Evolutionary conservation across 1,139 yeast species (phyloP), one percentile per base, ranked within the genome.

Genomic region (Candida tropicalis): DNA sequence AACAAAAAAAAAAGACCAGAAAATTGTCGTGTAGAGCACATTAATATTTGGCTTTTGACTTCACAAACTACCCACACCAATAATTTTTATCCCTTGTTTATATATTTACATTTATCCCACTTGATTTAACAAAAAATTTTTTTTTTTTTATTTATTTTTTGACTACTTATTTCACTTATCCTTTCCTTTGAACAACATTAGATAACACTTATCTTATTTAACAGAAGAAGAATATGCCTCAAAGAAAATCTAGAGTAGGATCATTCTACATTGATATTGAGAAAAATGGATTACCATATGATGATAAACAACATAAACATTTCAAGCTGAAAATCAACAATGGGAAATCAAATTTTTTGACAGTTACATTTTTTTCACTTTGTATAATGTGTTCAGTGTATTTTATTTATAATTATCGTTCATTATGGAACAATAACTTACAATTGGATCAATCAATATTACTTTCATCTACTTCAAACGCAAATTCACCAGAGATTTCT

Each of bases 251-350:
- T 9, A 42, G 40, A 33, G 35, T 41, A 13, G 48, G 52, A 4
- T 52, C 56, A 3, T 54, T 55, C 41, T 51, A 49, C 39, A 46
- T 52, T 28, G 59, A 55, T 38, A 44, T 54, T 26, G 59, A 55
- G 35, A 54, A 54, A 39, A 40, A 45, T 33, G 31, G 22, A 11
- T 12, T 28, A 5, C 26, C 28, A n/a, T 28, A 42, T 20, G 35
- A 36, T 17, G 40, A 33, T 6, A 28, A 22, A n/a, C 26, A 38
- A 36, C 38, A 38, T 5, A 25, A 25, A 26, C 31, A 26, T 25
- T 17, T 24, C 24, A 35, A 17, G n/a, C 20, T 26, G 16, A 34
- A 26, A 15, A 7, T 16, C 12, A 38, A 11, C 37, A 35, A 34
- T 41, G 22, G 24, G 8, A 32, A 20, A 22, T n/a, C 24, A 16